Evolutionary conservation across 805 yeast genomes (phyloP).

Genomic region (Candida sphagnicola): DNA sequence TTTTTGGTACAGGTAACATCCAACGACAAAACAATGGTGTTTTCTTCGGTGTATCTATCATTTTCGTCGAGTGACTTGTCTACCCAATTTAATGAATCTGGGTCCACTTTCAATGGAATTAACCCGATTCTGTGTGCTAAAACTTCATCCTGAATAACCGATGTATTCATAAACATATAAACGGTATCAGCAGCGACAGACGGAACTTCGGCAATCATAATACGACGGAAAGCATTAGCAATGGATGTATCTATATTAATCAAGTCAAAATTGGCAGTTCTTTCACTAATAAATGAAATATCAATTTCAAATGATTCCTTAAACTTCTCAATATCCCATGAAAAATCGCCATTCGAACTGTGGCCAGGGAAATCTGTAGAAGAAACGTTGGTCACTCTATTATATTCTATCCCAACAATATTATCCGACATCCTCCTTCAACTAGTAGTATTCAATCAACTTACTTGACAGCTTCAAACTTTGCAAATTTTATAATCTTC

Average conservation of each 20-base stretch:
- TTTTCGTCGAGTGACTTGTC: constrained; percentile 61
- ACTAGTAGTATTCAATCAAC: background rate
- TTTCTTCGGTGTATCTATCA: constrained; percentile 73
- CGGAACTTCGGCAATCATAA: constrained; percentile 96
- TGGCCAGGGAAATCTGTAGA: constrained; percentile 94
- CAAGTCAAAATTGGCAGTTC: constrained; percentile 82
- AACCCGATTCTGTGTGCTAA: constrained; percentile 93
- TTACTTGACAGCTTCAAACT: too few relatives aligned
- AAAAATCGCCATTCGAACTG: constrained; percentile 54
- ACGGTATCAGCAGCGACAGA: constrained; percentile 93
- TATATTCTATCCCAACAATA: constrained; percentile 82
- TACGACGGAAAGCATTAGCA: constrained; percentile 94
- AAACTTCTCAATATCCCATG: constrained; percentile 85
- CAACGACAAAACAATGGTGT: constrained; percentile 80
- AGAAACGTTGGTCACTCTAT: constrained; percentile 85
- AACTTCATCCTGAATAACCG: constrained; percentile 96
- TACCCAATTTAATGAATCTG: constrained; percentile 84
- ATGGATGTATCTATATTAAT: constrained; percentile 85
- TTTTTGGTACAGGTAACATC: constrained; percentile 82
- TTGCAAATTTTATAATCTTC: background rate
- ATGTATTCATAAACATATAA: constrained; percentile 87
- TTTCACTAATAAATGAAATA: constrained; percentile 59
- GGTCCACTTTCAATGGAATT: constrained; percentile 85
- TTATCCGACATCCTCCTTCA: constrained; percentile 21
- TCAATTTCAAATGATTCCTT: constrained; percentile 62